phyloP scores from a whole-genome alignment of 371 early-diverging fungal species.

The Lichtheimia corymbifera region DNA sequence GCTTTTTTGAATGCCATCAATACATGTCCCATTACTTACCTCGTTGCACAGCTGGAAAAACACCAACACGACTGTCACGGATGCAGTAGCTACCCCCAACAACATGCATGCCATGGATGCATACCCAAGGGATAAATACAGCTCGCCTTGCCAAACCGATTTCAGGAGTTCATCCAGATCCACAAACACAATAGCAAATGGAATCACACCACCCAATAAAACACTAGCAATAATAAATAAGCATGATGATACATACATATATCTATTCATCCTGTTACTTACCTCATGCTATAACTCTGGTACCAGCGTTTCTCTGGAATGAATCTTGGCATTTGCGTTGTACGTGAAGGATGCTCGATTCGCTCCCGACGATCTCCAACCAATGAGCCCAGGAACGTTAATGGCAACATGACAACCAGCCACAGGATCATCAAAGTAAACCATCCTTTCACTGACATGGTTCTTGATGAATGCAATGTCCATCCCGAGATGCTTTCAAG shows the following conservation, averaged over 20 bases:
- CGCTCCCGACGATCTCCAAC: slow-evolving; percentile 35
- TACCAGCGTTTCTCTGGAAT: slow-evolving; percentile 47
- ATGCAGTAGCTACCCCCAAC: slow-evolving; percentile 20
- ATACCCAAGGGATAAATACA: slow-evolving; percentile 21
- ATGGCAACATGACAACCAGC: slow-evolving; percentile 29
- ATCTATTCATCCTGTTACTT: not conserved
- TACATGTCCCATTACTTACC: slow-evolving; percentile 10
- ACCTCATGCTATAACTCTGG: slow-evolving; percentile 33
- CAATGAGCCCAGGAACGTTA: slow-evolving; percentile 38
- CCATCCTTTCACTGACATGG: slow-evolving; percentile 44
- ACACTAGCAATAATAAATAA: slow-evolving; percentile 18
- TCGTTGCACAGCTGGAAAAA: slow-evolving; percentile 50
- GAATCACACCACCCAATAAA: slow-evolving; percentile 36
- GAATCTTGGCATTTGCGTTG: slow-evolving; percentile 44
- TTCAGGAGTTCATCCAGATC: slow-evolving; percentile 38
- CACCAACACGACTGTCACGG: slow-evolving; percentile 33
- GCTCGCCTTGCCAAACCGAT: slow-evolving; percentile 35
- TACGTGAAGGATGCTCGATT: slow-evolving; percentile 44
- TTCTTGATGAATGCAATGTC: slow-evolving; percentile 42
- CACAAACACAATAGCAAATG: slow-evolving; percentile 45
- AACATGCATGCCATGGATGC: slow-evolving; percentile 17
- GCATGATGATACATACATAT: not conserved
- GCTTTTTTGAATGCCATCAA: slow-evolving; percentile 1
- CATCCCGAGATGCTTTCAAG: slow-evolving; percentile 29
- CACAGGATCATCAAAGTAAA: slow-evolving; percentile 26